Percentiles rank a stretch among this genome's conserved stretches.
Conservation (phyloP, 805 yeast species). For the Ogataea naganishii region DNA sequence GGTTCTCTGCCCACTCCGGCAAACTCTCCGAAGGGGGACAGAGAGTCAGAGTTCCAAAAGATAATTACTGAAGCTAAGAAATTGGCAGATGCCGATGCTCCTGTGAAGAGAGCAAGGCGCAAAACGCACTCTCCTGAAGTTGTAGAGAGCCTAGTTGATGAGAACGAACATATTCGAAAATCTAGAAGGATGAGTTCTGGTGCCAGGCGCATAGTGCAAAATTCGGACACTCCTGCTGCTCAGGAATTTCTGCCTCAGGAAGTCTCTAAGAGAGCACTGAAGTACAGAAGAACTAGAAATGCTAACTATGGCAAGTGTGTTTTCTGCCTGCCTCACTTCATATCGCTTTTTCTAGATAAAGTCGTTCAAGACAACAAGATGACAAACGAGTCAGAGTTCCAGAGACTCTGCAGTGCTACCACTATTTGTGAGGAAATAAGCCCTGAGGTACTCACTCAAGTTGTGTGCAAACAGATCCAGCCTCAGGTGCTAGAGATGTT, state of each 20-base stretch:
- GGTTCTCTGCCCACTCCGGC: conserved; percentile 22
- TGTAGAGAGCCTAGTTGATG: conserved; percentile 1
- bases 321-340: conserved; percentile 17
- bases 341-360: not conserved
- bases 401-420: not conserved
- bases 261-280: conserved; percentile 13
- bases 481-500: no score
- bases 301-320: conserved; percentile 17
- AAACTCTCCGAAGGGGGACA: conserved; percentile 18
- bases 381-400: conserved; percentile 5
- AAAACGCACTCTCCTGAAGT: not conserved
- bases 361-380: not conserved
- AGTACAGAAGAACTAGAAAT: conserved; percentile 12
- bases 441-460: not conserved
- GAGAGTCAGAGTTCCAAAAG: conserved; percentile 16
- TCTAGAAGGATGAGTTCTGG: not conserved
- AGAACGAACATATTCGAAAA: conserved; percentile 1
- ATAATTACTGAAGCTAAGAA: conserved; percentile 15
- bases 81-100: not conserved
- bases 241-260: no score
- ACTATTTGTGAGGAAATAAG: not conserved
- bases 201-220: no score
- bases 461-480: no score
- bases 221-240: no score
- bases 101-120: not conserved